These are phyloP conservation scores for Pochonia chlamydosporia DNA, from an alignment of 2,329 filamentous ascomycete species.

Conservation along the genomic window DNA sequence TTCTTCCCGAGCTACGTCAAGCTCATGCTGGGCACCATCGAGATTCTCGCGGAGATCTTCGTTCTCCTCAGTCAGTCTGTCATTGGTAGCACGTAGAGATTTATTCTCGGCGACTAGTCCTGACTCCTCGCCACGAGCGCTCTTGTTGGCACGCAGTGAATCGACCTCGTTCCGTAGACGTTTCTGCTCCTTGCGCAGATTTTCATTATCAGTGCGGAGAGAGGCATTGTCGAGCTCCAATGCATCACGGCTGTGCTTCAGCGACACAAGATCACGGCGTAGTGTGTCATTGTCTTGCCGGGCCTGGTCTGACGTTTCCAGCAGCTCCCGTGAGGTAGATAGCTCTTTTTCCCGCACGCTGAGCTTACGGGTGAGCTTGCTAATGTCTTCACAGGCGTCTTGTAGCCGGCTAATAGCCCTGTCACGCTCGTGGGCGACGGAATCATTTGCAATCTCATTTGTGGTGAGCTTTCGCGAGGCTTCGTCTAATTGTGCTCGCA, in stretches of 20 bases:
- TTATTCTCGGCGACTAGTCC: slow-evolving; percentile 38
- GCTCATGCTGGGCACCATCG: slow-evolving; percentile 33
- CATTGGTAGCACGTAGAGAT: slow-evolving; percentile 36
- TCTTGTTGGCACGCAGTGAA: slow-evolving; percentile 34
- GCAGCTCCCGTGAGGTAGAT: slow-evolving; percentile 34
- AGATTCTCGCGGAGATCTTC: slow-evolving; percentile 37
- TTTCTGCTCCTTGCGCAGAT: slow-evolving; percentile 28
- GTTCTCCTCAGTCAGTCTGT: slow-evolving; percentile 36
- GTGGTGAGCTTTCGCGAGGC: slow-evolving; percentile 56
- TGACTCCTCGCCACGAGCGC: slow-evolving; percentile 35
- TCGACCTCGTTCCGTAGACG: slow-evolving; percentile 33
- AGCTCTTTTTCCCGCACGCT: slow-evolving; percentile 36
- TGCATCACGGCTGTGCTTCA: slow-evolving; percentile 31
- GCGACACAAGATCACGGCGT: slow-evolving; percentile 33
- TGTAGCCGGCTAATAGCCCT: slow-evolving; percentile 57
- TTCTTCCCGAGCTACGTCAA: slow-evolving; percentile 34
- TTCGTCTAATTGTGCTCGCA: slow-evolving; percentile 57
- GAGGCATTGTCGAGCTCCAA: slow-evolving; percentile 35
- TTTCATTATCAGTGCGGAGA: slow-evolving; percentile 35
- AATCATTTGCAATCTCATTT: slow-evolving; percentile 58
- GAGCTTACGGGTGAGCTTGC: slow-evolving; percentile 39
- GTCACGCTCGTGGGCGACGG: slow-evolving; percentile 58
- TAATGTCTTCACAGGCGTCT: slow-evolving; percentile 54
- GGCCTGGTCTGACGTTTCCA: slow-evolving; percentile 34
- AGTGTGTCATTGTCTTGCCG: slow-evolving; percentile 32